Conservation (phyloP, 805 yeast species). For the Metschnikowia cerradonensis region DNA sequence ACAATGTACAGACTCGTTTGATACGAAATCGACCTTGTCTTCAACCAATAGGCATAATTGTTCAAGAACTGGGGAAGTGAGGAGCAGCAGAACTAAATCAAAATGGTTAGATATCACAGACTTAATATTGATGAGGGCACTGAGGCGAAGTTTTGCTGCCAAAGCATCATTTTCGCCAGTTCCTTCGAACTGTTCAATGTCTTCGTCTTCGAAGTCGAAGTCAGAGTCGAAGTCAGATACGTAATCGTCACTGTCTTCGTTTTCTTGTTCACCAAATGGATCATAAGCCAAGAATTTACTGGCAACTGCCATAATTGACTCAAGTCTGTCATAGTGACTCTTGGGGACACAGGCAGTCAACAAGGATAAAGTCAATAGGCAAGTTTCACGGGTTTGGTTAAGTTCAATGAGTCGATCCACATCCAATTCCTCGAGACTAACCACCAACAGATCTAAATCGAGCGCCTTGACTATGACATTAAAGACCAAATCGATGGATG, state of each 20-base stretch:
- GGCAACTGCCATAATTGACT: constrained; percentile 17
- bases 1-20: constrained; percentile 40
- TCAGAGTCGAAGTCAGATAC: constrained; percentile 19
- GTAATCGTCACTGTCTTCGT: constrained; percentile 24
- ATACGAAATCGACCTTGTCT: constrained; percentile 49
- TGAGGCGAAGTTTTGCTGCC: constrained; percentile 61
- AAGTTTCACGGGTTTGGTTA: constrained; percentile 50
- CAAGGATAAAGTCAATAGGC: constrained; percentile 41
- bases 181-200: constrained; percentile 27
- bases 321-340: constrained; percentile 7
- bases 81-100: constrained; percentile 29
- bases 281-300: constrained; percentile 27
- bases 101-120: constrained; percentile 39
- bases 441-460: constrained; percentile 2
- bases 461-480: constrained; percentile 5
- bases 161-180: constrained; percentile 43
- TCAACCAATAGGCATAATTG: constrained; percentile 30
- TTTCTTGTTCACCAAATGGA: constrained; percentile 22
- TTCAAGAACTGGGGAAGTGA: constrained; percentile 24
- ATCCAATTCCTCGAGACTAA: constrained; percentile 36
- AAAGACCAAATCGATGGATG: constrained; percentile 6
- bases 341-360: constrained; percentile 20
- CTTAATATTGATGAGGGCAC: constrained; percentile 42
- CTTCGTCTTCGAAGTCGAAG: constrained; percentile 37
- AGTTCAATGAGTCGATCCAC: constrained; percentile 39